Percentiles rank a stretch among this genome's conserved stretches.
phyloP scores from a whole-genome alignment of 345 rosid species.

The Sisymbrium irio region DNA sequence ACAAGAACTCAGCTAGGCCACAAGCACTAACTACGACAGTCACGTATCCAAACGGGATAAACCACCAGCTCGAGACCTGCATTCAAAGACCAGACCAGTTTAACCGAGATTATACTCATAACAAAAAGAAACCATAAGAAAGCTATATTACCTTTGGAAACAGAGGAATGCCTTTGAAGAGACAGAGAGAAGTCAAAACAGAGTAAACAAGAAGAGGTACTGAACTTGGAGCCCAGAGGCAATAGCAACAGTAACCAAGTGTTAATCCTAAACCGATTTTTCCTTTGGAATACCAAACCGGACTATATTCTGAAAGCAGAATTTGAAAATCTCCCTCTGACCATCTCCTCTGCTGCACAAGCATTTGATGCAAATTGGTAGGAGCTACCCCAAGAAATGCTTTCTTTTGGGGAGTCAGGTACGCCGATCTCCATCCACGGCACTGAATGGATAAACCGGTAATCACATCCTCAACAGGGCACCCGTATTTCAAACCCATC shows the following conservation, averaged over 20 bases:
- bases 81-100: not conserved
- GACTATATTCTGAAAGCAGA: slow-evolving; percentile 56
- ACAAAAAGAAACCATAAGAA: not conserved
- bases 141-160: slow-evolving; percentile 56
- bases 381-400: slow-evolving; percentile 68
- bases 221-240: slow-evolving; percentile 61
- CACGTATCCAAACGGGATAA: slow-evolving; percentile 60
- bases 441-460: slow-evolving; percentile 73
- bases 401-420: slow-evolving; percentile 48
- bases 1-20: slow-evolving; percentile 52
- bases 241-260: slow-evolving; percentile 44
- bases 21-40: slow-evolving; percentile 29
- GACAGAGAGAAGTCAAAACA: slow-evolving; percentile 56
- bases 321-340: slow-evolving; percentile 73
- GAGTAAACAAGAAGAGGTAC: slow-evolving; percentile 48
- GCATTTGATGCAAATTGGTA: slow-evolving; percentile 51
- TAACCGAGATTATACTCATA: too few relatives aligned
- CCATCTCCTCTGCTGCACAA: slow-evolving; percentile 83
- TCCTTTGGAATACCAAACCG: slow-evolving; percentile 51
- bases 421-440: slow-evolving; percentile 73
- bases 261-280: slow-evolving; percentile 52
- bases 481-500: slow-evolving; percentile 75
- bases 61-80: slow-evolving; percentile 63
- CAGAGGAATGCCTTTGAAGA: slow-evolving; percentile 57
- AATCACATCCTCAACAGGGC: slow-evolving; percentile 77